Evolutionary conservation across 2,329 filamentous ascomycete genomes (phyloP), one percentile per base, ranked within the genome.

Genomic region (Pezicula carpinea): DNA sequence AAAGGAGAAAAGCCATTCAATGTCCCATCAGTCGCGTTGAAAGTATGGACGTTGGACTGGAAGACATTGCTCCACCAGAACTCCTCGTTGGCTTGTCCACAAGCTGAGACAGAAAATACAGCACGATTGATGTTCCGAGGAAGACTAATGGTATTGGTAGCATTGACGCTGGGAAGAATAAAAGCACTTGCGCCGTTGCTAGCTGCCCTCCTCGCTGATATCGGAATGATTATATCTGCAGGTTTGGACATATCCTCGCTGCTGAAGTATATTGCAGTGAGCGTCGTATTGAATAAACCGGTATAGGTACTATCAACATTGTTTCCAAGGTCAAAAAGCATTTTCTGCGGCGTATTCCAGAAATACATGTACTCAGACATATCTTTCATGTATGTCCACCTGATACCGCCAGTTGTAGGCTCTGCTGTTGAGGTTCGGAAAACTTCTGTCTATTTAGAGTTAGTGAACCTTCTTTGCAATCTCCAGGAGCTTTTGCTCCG

Each of bases 51-150:
- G 53, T 83, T 76, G 8, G 77, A 78, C 36, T 83, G 75, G 2
- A 85, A 76, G 1, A 89, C 82, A 59, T 92, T 92, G 48, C 76
- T 79, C 82, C 86, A 93, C 87, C 89, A 95, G 59, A 92, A 92
- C 63, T 95, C 89, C 67, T 93, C 89, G 14, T 74, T 68, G 0
- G 76, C 75, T 63, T 93, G 89, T 1, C 87, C 89, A 54, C 83
- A 89, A 14, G 88, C 86, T 7, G 85, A 81, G n/a, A 93, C 74
- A 0, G 85, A 82, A 46, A 92, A 79, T 7, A 90, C 77, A 15
- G 88, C 89, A 48, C 83, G 80, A 44, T 79, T 77, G 17, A 75
- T 74, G 58, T 88, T 85, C 42, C 68, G 72, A 2, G 88, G 88
- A 36, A 95, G 72, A n/a, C 56, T 67, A 35, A 89, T 64, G 0